Evolutionary conservation across 176 grass and related monocot species (phyloP).

Genomic region (Rhynchospora breviuscula): DNA sequence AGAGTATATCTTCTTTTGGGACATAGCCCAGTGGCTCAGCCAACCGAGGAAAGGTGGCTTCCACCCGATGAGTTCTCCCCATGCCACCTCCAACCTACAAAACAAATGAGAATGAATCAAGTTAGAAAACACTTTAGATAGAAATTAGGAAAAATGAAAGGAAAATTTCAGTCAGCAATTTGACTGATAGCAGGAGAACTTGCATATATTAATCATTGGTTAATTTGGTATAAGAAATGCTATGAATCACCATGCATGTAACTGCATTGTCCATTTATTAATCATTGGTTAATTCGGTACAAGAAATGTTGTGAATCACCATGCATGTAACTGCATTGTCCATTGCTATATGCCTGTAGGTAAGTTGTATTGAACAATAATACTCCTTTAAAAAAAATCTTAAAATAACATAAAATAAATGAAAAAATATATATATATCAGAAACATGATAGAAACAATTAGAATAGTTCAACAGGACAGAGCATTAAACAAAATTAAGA

Average conservation of each 20-base stretch:
- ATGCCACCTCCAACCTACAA: constrained; percentile 97
- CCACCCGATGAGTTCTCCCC: constrained; percentile 89
- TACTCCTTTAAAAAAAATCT: not conserved
- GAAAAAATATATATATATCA: not conserved
- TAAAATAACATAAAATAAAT: not conserved
- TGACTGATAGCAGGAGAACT: not conserved
- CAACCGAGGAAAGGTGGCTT: constrained; percentile 81
- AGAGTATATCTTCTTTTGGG: constrained; percentile 95
- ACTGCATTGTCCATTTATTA: not conserved
- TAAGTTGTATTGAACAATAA: not conserved
- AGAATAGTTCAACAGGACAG: not conserved
- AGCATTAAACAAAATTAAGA: not conserved
- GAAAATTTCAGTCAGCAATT: not conserved
- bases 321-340: not conserved
- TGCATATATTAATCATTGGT: not conserved
- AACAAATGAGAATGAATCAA: constrained; percentile 1
- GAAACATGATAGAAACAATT: not conserved
- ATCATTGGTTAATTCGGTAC: no score
- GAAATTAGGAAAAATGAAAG: not conserved
- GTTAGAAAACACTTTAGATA: constrained; percentile 11
- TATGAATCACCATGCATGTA: not conserved
- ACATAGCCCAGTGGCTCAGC: constrained; percentile 88
- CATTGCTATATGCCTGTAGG: not conserved
- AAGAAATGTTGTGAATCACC: not conserved
- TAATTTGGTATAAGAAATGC: not conserved